These are phyloP conservation scores for Hamamelis virginiana DNA, from an alignment of 164 flowering plant genomes.

Conservation along the genomic window DNA sequence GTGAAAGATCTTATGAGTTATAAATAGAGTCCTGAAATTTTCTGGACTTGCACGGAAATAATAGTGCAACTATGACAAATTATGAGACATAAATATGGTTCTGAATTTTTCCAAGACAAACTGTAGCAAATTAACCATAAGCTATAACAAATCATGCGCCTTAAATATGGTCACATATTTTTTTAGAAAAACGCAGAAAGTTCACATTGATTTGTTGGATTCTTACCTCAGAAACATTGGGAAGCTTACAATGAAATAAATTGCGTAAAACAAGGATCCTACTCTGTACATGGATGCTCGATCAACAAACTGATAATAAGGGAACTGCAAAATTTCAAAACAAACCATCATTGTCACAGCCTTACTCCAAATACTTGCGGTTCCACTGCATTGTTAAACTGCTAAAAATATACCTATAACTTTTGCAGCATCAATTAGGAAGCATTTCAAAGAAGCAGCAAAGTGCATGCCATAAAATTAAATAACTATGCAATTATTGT, in stretches of 20 bases:
- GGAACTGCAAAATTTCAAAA: constrained; percentile 74
- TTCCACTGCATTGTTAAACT: too few relatives aligned
- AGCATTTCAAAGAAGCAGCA: background rate
- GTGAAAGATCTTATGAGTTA: background rate
- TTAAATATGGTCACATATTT: background rate
- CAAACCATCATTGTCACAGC: constrained; percentile 6
- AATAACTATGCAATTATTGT: background rate
- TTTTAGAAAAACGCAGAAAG: background rate
- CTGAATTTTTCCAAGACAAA: too few relatives aligned
- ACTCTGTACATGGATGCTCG: constrained; percentile 91
- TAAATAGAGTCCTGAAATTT: background rate
- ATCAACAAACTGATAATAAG: constrained; percentile 90
- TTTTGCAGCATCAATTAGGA: background rate
- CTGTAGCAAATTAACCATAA: too few relatives aligned
- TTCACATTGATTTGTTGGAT: background rate
- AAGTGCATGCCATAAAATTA: background rate
- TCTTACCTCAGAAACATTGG: constrained; percentile 96
- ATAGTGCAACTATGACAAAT: background rate
- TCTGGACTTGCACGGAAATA: background rate
- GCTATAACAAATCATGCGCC: too few relatives aligned
- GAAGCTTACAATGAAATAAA: constrained; percentile 94
- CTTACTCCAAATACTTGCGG: background rate
- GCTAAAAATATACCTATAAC: background rate
- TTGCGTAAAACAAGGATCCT: constrained; percentile 94
- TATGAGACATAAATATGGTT: background rate